A percentile compares a stretch with the other conserved stretches of the same genome.
These are phyloP conservation scores for Candida anglica DNA, from an alignment of 805 yeast species.

Conservation along the genomic window DNA sequence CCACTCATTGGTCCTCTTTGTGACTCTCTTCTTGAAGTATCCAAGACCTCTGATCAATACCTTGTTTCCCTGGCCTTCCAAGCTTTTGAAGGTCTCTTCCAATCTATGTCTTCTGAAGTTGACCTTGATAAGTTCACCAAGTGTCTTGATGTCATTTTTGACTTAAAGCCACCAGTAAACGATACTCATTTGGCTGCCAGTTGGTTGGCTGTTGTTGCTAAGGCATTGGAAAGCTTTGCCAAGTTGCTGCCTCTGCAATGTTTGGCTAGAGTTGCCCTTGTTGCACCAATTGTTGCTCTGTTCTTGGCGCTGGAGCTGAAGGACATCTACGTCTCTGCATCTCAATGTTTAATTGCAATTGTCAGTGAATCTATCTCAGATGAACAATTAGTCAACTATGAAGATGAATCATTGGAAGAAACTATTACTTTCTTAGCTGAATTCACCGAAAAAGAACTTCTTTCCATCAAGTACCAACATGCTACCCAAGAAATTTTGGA, in stretches of 20 bases:
- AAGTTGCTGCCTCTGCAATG: conserved; percentile 38
- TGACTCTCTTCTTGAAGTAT: conserved; percentile 68
- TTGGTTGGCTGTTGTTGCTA: conserved; percentile 93
- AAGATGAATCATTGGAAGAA: conserved; percentile 56
- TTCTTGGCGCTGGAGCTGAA: conserved; percentile 65
- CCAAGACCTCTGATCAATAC: conserved; percentile 80
- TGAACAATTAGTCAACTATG: conserved; percentile 36
- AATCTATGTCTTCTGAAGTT: conserved; percentile 55
- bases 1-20: conserved; percentile 66
- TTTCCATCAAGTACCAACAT: conserved; percentile 70
- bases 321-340: conserved; percentile 68
- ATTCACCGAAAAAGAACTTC: conserved; percentile 49
- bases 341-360: conserved; percentile 83
- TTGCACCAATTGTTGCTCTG: conserved; percentile 46
- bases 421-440: conserved; percentile 49
- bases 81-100: conserved; percentile 79
- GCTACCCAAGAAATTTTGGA: conserved; percentile 75
- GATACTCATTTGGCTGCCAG: conserved; percentile 88
- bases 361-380: conserved; percentile 56
- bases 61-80: conserved; percentile 77
- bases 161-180: conserved; percentile 74
- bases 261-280: conserved; percentile 50
- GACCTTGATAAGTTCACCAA: conserved; percentile 61
- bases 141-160: conserved; percentile 68
- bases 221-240: conserved; percentile 51